These are phyloP conservation scores for Protomyces macrosporus DNA, from an alignment of 1,139 yeast species.

Conservation along the genomic window DNA sequence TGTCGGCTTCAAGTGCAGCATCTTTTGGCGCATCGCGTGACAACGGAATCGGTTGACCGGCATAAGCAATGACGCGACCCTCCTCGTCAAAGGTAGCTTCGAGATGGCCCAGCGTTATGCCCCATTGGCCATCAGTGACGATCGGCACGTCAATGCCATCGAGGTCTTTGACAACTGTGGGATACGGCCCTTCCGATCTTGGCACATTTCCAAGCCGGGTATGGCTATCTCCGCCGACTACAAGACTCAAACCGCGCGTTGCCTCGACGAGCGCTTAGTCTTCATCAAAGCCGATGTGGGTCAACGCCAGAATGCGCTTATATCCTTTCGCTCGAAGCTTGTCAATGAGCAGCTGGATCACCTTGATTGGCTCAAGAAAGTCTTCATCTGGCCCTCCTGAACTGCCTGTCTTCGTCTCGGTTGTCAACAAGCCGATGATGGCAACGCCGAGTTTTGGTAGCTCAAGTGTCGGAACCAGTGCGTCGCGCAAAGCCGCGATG, in stretches of 20 bases:
- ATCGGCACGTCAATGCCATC: conserved; percentile 14
- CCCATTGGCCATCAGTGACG: conserved; percentile 24
- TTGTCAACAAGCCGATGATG: conserved; percentile 18
- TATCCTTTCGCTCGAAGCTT: conserved; percentile 29
- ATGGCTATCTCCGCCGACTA: conserved; percentile 24
- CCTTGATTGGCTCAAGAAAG: conserved; percentile 29
- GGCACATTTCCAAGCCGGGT: conserved; percentile 20
- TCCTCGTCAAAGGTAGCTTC: conserved; percentile 1
- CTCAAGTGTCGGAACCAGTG: conserved; percentile 7
- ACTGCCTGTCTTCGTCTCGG: conserved; percentile 14
- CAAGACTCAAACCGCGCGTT: conserved; percentile 13
- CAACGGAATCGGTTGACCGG: conserved; percentile 22
- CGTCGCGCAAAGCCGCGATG: conserved; percentile 1
- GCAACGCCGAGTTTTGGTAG: conserved; percentile 3
- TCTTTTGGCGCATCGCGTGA: background rate
- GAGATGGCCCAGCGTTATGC: conserved; percentile 15
- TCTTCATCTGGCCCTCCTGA: conserved; percentile 13
- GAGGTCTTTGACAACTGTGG: conserved; percentile 11
- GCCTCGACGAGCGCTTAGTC: conserved; percentile 10
- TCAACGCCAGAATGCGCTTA: conserved; percentile 18
- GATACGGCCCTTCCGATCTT: conserved; percentile 20
- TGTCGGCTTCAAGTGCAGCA: background rate
- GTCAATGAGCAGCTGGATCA: conserved; percentile 35
- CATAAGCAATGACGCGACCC: conserved; percentile 7
- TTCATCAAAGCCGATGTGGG: conserved; percentile 19